Percentiles rank a stretch among this genome's conserved stretches.
phyloP scores from a whole-genome alignment of 2,329 filamentous ascomycete genomes.

The Arachnopeziza araneosa region DNA sequence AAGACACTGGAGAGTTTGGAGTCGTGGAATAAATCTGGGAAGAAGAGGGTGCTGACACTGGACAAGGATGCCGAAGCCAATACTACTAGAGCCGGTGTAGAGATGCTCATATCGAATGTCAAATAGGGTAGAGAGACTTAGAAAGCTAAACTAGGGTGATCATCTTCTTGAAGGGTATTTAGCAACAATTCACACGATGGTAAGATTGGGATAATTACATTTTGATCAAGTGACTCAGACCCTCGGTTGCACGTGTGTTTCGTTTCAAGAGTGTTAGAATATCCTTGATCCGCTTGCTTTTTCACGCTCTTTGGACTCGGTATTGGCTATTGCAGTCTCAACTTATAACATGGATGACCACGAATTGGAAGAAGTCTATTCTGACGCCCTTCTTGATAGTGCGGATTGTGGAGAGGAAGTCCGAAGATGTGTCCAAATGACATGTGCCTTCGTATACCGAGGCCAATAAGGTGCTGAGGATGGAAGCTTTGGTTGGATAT shows the following conservation, averaged over 20 bases:
- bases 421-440: too few species aligned
- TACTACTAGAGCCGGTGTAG: slow-evolving; percentile 7
- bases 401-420: background rate
- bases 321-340: background rate
- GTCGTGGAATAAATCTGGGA: slow-evolving; percentile 16
- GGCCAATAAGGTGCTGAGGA: background rate
- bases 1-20: slow-evolving; percentile 13
- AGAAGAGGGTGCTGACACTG: slow-evolving; percentile 11
- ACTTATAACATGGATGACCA: background rate
- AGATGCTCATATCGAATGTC: slow-evolving; percentile 9
- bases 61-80: slow-evolving; percentile 10
- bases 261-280: background rate
- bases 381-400: background rate
- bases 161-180: background rate
- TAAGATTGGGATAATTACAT: background rate
- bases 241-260: background rate
- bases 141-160: background rate
- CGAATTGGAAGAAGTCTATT: background rate
- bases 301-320: background rate
- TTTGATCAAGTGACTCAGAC: background rate
- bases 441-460: background rate
- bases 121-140: background rate
- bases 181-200: background rate
- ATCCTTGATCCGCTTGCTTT: background rate
- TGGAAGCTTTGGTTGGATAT: too few species aligned